A percentile compares a stretch with the other conserved stretches of the same genome.
phyloP scores from a whole-genome alignment of 176 grass and related monocot species.

The Themeda triandra region DNA sequence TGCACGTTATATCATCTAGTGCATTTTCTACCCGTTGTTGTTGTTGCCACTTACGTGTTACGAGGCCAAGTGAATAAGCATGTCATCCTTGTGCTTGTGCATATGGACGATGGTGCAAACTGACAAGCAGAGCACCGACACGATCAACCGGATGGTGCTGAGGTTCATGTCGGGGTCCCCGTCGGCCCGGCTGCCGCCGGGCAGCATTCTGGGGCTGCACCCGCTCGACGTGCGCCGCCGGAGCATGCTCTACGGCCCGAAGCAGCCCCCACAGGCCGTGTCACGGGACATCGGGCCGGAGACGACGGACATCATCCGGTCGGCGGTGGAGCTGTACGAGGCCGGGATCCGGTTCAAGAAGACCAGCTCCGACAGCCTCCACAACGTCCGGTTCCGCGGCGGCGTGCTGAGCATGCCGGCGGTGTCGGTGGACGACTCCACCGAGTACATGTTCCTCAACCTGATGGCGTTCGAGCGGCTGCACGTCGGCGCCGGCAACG shows the following conservation, averaged over 20 bases:
- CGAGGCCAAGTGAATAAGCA: too few relatives aligned
- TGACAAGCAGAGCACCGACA: conserved; percentile 12
- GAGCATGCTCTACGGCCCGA: conserved; percentile 35
- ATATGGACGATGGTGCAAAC: too few relatives aligned
- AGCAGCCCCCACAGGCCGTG: not conserved
- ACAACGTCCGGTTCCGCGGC: conserved; percentile 53
- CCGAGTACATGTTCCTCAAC: conserved; percentile 87
- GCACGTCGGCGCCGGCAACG: conserved; percentile 66
- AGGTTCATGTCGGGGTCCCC: conserved; percentile 20
- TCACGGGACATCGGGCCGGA: not conserved
- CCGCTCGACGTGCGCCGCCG: conserved; percentile 52
- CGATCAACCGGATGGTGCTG: conserved; percentile 62
- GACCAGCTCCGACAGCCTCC: conserved; percentile 42
- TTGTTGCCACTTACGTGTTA: too few relatives aligned
- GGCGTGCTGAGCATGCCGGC: conserved; percentile 51
- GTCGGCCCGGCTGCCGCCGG: not conserved
- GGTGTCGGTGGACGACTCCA: conserved; percentile 71
- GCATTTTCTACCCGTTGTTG: too few relatives aligned
- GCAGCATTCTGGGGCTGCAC: conserved; percentile 15
- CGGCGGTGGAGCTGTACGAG: conserved; percentile 75
- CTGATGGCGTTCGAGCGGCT: conserved; percentile 93
- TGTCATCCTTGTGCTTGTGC: too few relatives aligned
- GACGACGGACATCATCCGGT: conserved; percentile 53
- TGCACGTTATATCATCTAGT: too few relatives aligned
- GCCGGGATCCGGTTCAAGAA: conserved; percentile 64